Percentiles rank a stretch among this genome's conserved stretches.
phyloP scores from a whole-genome alignment of 2,329 filamentous ascomycete species.

The Cytospora chrysosperma region DNA sequence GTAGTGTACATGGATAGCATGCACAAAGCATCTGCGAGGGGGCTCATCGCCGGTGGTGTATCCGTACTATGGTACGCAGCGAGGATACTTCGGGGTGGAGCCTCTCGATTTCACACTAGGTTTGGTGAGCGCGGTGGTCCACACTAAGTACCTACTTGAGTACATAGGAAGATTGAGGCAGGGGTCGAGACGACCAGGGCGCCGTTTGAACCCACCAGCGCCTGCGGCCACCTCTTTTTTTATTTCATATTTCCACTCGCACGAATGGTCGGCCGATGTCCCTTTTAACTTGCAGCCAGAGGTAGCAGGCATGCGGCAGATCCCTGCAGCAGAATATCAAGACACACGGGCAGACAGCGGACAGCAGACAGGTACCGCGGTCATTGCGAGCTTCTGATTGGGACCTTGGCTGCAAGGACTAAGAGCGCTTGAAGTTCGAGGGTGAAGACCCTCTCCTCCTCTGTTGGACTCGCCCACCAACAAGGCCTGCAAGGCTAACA shows the following conservation, averaged over 20 bases:
- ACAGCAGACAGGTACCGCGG: constrained; percentile 6
- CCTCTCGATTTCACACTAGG: constrained; percentile 19
- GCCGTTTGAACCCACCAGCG: constrained; percentile 15
- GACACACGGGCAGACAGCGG: not conserved
- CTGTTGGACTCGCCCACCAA: not conserved
- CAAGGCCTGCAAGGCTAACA: not conserved
- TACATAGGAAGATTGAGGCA: too few species aligned
- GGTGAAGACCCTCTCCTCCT: too few species aligned
- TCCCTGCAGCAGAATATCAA: constrained; percentile 20
- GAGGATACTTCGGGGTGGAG: constrained; percentile 12
- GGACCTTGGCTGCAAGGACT: constrained; percentile 14
- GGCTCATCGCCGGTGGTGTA: constrained; percentile 7
- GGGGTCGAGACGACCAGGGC: constrained; percentile 9
- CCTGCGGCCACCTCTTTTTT: constrained; percentile 18
- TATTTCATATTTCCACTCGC: constrained; percentile 17
- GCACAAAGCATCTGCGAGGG: constrained; percentile 14
- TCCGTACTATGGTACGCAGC: not conserved
- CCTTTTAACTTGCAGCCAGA: constrained; percentile 22
- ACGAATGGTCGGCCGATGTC: constrained; percentile 21
- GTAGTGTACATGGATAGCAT: constrained; percentile 6
- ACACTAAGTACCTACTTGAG: too few species aligned
- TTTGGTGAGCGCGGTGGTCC: constrained; percentile 22
- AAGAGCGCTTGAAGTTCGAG: not conserved
- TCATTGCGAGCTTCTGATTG: constrained; percentile 21
- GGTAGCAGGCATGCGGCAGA: constrained; percentile 16